Base-by-base conservation (phyloP, 1,284 basidiomycete genomes). In the Ganoderma sinense region DNA sequence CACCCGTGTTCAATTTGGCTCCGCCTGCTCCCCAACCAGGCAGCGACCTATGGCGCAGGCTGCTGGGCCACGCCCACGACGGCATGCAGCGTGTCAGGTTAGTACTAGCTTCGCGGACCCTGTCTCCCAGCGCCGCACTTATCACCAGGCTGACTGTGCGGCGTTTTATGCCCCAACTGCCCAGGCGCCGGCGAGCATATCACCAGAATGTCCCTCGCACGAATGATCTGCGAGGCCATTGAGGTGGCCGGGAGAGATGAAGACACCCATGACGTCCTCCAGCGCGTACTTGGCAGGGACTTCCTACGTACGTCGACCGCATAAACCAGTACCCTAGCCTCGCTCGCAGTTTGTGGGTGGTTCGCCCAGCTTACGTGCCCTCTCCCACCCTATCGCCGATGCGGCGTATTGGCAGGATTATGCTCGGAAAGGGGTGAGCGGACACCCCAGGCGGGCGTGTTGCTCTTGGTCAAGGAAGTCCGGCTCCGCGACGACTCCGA, bases 61-160 rank as follows among this genome's bases (percentile, higher is more conserved):
- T 93, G 91, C 69, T 94, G 91, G 91, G 91, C 91, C 0, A 53
- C 67, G 20, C 66, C 65, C 18, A 67, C 75, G 14, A 73, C 90
- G 72, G 89, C 91, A 31, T 93, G 90, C 73, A 94, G 92, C 70
- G 84, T 94, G 45, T 93, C 92, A 64, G 92, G 92, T 88, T 40
- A 36, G 73, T 68, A 48, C 45, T 48, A 48, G 45, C 45, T 20
- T 45, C 39, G 11, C 39, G 23, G 23, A 51, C 41, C 39, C 26
- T 58, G 2, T 20, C 33, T 26, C 23, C 59, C 39, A 40, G 59
- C 59, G 59, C 59, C 14, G 39, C 40, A 61, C 40, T 58, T 61
- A 61, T 61, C 59, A 26, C 20, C 26, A 20, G 59, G 23, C 51
- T 64, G 45, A 36, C 45, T 51, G 31, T 23, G 39, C 43, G 33